Evolutionary conservation across 495 filamentous ascomycete genomes (phyloP).

Genomic region (Xylaria venustula): DNA sequence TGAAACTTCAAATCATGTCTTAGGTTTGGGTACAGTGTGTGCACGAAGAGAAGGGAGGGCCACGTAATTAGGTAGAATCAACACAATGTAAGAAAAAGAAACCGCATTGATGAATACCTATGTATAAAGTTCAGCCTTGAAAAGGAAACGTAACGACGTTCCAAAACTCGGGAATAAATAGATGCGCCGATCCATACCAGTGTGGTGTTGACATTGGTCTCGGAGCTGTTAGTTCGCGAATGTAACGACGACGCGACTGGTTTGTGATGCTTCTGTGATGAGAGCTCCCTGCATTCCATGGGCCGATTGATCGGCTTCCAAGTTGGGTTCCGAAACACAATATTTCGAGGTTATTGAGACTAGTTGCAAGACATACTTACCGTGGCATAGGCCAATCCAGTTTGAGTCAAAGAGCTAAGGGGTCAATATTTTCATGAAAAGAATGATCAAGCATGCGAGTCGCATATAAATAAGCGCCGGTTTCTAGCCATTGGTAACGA

Average conservation of each 20-base stretch:
- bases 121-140: too few species aligned
- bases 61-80: too few species aligned
- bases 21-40: too few species aligned
- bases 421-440: not conserved
- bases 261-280: not conserved
- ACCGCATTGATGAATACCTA: too few species aligned
- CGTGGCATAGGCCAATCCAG: not conserved
- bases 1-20: too few species aligned
- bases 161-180: too few species aligned
- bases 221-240: not conserved
- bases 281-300: not conserved
- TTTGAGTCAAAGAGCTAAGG: not conserved
- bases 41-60: too few species aligned
- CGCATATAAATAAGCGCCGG: slow-evolving; percentile 3
- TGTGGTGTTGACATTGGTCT: not conserved
- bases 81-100: too few species aligned
- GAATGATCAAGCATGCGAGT: not conserved
- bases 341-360: not conserved
- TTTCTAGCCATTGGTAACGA: not conserved
- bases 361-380: slow-evolving; percentile 8
- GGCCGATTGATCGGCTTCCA: not conserved
- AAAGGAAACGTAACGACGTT: too few species aligned
- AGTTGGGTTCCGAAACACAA: not conserved
- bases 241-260: not conserved
- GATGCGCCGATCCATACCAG: too few species aligned